A percentile compares a stretch with the other conserved stretches of the same genome.
Conservation (phyloP, 331 rosid species). For the Saraca asoca region DNA sequence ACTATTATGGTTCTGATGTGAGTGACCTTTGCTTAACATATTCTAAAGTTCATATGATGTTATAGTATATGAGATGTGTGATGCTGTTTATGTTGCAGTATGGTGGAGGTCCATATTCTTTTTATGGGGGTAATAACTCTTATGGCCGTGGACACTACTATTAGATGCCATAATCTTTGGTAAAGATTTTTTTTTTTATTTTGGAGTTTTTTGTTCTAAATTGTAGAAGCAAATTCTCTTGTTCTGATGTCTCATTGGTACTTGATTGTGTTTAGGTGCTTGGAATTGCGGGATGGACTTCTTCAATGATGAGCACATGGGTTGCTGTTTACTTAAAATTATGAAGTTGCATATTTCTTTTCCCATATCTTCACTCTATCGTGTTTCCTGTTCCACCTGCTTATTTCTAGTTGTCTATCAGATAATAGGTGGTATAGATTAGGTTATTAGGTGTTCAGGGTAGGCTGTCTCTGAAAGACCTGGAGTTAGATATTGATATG, state of each 20-base stretch:
- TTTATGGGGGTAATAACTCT: constrained; percentile 47
- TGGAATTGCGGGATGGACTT: constrained; percentile 43
- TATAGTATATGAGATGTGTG: constrained; percentile 14
- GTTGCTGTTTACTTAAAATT: constrained; percentile 40
- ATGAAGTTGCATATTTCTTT: constrained; percentile 51
- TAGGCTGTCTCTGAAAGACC: constrained; percentile 44
- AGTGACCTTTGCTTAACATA: constrained; percentile 39
- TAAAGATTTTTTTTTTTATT: constrained; percentile 36
- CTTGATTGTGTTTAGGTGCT: constrained; percentile 51
- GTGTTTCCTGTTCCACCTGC: background rate
- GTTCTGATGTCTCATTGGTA: constrained; percentile 32
- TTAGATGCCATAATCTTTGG: constrained; percentile 38
- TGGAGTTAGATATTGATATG: constrained; percentile 37
- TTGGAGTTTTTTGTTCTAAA: constrained; percentile 20
- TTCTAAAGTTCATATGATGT: constrained; percentile 23
- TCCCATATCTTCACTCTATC: constrained; percentile 17
- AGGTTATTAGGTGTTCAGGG: constrained; percentile 37
- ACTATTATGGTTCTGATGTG: constrained; percentile 63
- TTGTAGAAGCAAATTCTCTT: constrained; percentile 26
- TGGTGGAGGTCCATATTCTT: constrained; percentile 55
- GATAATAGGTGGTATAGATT: constrained; percentile 38
- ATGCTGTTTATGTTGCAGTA: constrained; percentile 50
- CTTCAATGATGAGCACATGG: constrained; percentile 35
- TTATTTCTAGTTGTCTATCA: constrained; percentile 35
- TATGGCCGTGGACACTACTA: constrained; percentile 56